Base-by-base conservation (phyloP, 2,329 filamentous ascomycete genomes). In the Fusarium temperatum region DNA sequence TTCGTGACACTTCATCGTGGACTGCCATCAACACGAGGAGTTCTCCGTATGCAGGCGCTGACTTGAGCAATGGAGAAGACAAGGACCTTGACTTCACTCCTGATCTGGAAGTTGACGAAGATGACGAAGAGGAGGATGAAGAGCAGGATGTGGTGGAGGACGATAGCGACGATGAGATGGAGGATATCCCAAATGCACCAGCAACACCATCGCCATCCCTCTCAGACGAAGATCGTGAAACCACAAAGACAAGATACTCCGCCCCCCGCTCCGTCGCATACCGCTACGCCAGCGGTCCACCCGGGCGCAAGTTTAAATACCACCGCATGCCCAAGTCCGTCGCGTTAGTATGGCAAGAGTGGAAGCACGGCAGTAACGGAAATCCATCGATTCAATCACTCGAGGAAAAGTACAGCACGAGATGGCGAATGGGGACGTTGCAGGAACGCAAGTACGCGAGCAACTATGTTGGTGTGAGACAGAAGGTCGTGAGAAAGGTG, bases 401-500 rank as follows among this genome's bases (percentile, higher is more conserved):
- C 0, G 78, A 80, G 42, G 30, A 45, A 5, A 36, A 42, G 11
- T 74, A 76, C 39, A 77, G 72, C 8, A 78, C 76, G 0, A 53
- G 56, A 0, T 80, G 78, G 78, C 67, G 78, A 2, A 41, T 62
- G 17, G 78, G 78, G 0, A 59, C 45, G 0, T 18, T 70, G 2
- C 63, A 62, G 20, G 76, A 78, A 20, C 45, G 72, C 2, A 80
- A 78, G 48, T 80, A 78, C 26, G 76, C 66, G 12, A 77, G 77
- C 11, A 80, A 80, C 8, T 80, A 78, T 10, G 72, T 80, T 2
- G 68, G 73, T 2, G 70, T 74, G n/a, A 47, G 78, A 8, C 72
- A 73, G 11, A 75, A 74, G 51, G 63, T 80, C 5, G 75, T 75
- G 24, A 24, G 48, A 0, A 63, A 74, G 12, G 72, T 79, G 2